Evolutionary conservation across 140 eudicot species (phyloP).

Genomic region (Ambrosia hybrid): DNA sequence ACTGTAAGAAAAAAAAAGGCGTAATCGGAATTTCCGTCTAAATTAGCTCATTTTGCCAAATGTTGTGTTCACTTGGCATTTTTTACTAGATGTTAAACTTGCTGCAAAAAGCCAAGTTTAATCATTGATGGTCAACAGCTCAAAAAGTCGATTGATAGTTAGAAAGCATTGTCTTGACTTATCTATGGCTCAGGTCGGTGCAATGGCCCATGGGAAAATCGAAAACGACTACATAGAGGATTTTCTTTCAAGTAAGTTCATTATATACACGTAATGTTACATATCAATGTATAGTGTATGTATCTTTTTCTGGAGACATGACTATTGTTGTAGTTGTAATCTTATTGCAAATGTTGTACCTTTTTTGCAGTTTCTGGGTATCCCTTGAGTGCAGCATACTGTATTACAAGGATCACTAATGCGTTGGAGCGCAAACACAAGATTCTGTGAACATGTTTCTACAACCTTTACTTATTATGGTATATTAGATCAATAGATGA

Average conservation of each 20-base stretch:
- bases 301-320: background rate
- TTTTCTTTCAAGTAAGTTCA: constrained; percentile 71
- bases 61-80: background rate
- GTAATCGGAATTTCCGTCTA: too few relatives aligned
- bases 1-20: too few relatives aligned
- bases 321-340: background rate
- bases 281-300: background rate
- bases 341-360: background rate
- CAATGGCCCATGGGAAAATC: constrained; percentile 98
- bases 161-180: constrained; percentile 1
- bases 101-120: background rate
- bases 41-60: background rate
- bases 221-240: constrained; percentile 78
- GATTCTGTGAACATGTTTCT: constrained; percentile 31
- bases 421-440: constrained; percentile 51
- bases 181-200: constrained; percentile 75
- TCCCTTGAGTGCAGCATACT: constrained; percentile 89
- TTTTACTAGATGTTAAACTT: background rate
- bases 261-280: background rate
- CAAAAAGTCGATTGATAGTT: background rate
- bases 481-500: constrained; percentile 9
- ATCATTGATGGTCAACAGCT: background rate
- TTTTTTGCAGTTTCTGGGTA: constrained; percentile 75
- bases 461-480: constrained; percentile 13
- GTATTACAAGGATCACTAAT: constrained; percentile 65